Evolutionary conservation across 2,329 filamentous ascomycete genomes (phyloP).

Genomic region (Hortaea sp.): DNA sequence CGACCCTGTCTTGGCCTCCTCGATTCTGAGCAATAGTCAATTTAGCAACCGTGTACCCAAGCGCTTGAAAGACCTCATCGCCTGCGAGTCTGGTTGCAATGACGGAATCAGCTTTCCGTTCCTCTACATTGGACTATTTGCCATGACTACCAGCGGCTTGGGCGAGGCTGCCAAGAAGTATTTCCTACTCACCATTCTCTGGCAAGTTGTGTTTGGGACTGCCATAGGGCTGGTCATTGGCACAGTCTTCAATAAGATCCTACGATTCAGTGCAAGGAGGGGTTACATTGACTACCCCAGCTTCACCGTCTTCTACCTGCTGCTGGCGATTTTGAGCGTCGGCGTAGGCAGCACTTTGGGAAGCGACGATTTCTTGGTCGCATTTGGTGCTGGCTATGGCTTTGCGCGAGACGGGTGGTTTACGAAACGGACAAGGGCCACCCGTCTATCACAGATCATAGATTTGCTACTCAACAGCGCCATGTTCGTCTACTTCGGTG

Average conservation of each 20-base stretch:
- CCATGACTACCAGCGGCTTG: constrained; percentile 30
- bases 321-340: constrained; percentile 43
- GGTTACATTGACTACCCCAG: constrained; percentile 40
- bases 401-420: constrained; percentile 48
- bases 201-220: constrained; percentile 43
- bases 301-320: constrained; percentile 47
- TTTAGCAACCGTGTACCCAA: constrained; percentile 44
- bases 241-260: constrained; percentile 35
- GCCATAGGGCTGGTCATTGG: constrained; percentile 40
- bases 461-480: constrained; percentile 47
- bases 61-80: constrained; percentile 41
- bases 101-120: constrained; percentile 49
- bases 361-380: constrained; percentile 47
- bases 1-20: constrained; percentile 46
- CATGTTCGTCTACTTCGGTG: constrained; percentile 48
- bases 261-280: constrained; percentile 37
- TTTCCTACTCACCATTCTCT: constrained; percentile 45
- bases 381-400: constrained; percentile 45
- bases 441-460: constrained; percentile 40
- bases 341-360: constrained; percentile 44
- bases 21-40: constrained; percentile 42
- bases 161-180: constrained; percentile 39
- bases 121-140: constrained; percentile 42
- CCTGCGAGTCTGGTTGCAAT: constrained; percentile 47
- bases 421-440: constrained; percentile 35